Base-by-base conservation (phyloP, 306 rosid genomes). In the Glycine latifolia region DNA sequence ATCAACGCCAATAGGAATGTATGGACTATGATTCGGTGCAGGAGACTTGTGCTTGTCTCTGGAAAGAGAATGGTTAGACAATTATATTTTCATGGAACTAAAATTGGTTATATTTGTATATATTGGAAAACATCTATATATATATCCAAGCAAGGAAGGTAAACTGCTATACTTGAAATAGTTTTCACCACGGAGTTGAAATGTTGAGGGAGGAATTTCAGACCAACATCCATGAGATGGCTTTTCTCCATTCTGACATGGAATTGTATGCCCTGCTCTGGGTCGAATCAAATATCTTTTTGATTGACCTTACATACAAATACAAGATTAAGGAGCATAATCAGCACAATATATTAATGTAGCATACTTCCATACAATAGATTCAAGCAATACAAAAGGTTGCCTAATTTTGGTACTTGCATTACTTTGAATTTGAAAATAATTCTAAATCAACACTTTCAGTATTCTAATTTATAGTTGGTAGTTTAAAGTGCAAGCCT, bases 1-100 rank as follows among this genome's bases (percentile, higher is more conserved):
- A 91, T 95, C 98, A 17, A 91, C 92, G 66, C 99, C 99, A 55
- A 93, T 85, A 20, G 99, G 98, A 82, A 82, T 78, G 67, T 95
- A 95, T n/a, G 97, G 99, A 87, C 94, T 88, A 71, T 83, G 37
- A 73, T 93, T 87, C 3, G 91, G 77, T 58, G 99, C 97, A 46
- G 97, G 89, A 3, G 79, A 82, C 89, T 95, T 93, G 71, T 67
- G 60, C 85, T 95, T 95, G 77, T 95, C 99, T 73, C 99, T 95
- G 82, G 77, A 84, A 52, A 71, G 81, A 63, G 52, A 81, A 85
- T 15, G 70, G 78, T 77, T 54, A 86, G 11, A 54, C 39, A 75
- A 15, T 84, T 84, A 69, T 71, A 66, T 47, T 15, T 53, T 48
- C 81, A 54, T 47, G 31, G 16, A 58, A 59, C 20, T 55, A 68